These are phyloP conservation scores for Russula sp. DNA, from an alignment of 768 basidiomycete genomes.

Conservation along the genomic window DNA sequence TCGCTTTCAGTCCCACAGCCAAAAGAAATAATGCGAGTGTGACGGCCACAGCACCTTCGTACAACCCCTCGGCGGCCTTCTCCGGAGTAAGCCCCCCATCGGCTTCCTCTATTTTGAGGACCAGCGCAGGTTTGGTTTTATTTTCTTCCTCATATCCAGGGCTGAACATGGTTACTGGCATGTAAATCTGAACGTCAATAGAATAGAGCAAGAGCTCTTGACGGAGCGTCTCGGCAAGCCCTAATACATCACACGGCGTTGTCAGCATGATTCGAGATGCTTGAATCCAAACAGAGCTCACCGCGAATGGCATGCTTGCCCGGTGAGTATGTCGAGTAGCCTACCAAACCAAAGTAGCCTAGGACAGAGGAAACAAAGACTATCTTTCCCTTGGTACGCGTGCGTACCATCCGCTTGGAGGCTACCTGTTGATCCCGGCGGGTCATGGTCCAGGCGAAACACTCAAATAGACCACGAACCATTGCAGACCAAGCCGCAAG, in stretches of 20 bases:
- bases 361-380: slow-evolving; percentile 70
- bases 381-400: slow-evolving; percentile 58
- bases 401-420: slow-evolving; percentile 52
- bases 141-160: slow-evolving; percentile 75
- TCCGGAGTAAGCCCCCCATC: slow-evolving; percentile 62
- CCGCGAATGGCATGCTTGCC: slow-evolving; percentile 84
- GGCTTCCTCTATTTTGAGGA: slow-evolving; percentile 64
- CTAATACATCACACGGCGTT: slow-evolving; percentile 31
- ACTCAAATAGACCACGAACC: slow-evolving; percentile 29
- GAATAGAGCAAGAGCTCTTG: slow-evolving; percentile 74
- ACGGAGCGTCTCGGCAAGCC: slow-evolving; percentile 75
- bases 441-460: neutral
- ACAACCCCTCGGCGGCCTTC: slow-evolving; percentile 48
- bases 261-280: neutral
- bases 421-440: slow-evolving; percentile 44
- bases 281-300: slow-evolving; percentile 27
- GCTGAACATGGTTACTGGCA: slow-evolving; percentile 74
- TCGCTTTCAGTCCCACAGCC: neutral
- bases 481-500: slow-evolving; percentile 45
- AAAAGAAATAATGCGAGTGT: neutral
- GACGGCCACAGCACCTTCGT: slow-evolving; percentile 41
- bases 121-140: slow-evolving; percentile 67
- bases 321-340: slow-evolving; percentile 74
- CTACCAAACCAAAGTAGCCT: slow-evolving; percentile 68
- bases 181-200: slow-evolving; percentile 72